Percentiles rank a stretch among this genome's conserved stretches.
Conservation (phyloP, 208 protist genomes). For the Cochliopodium minus region DNA sequence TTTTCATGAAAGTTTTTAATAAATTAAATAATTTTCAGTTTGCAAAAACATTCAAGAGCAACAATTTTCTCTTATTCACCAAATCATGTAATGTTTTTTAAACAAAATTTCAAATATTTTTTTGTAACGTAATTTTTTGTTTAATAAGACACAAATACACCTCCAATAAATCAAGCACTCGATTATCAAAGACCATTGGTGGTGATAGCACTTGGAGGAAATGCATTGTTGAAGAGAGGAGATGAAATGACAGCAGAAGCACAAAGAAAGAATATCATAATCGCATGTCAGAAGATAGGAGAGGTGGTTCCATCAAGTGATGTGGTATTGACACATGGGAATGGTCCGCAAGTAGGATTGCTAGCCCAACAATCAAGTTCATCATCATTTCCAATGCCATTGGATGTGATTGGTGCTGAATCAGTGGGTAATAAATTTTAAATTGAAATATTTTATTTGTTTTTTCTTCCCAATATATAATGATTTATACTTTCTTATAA, state of each 20-base stretch:
- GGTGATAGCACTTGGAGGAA: neutral
- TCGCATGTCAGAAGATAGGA: neutral
- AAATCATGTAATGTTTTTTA: too few species aligned
- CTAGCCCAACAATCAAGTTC: neutral
- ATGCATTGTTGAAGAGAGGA: neutral
- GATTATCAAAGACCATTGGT: neutral
- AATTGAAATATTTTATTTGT: too few species aligned
- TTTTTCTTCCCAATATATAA: neutral
- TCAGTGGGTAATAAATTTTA: too few species aligned
- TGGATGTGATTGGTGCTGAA: neutral
- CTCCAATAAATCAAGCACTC: too few species aligned
- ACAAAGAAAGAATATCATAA: neutral
- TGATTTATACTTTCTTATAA: neutral
- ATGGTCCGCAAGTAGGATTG: slow-evolving; percentile 2
- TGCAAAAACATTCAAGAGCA: too few species aligned
- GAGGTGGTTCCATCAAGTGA: neutral
- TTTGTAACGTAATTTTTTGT: too few species aligned
- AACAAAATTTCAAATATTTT: too few species aligned
- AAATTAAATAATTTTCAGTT: too few species aligned
- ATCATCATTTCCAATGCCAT: neutral
- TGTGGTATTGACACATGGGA: neutral
- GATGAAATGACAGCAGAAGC: neutral
- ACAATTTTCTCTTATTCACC: too few species aligned
- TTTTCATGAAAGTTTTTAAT: too few species aligned
- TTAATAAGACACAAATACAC: too few species aligned